phyloP scores from a whole-genome alignment of 352 stramenopile species.

The Phytophthora constricta region DNA sequence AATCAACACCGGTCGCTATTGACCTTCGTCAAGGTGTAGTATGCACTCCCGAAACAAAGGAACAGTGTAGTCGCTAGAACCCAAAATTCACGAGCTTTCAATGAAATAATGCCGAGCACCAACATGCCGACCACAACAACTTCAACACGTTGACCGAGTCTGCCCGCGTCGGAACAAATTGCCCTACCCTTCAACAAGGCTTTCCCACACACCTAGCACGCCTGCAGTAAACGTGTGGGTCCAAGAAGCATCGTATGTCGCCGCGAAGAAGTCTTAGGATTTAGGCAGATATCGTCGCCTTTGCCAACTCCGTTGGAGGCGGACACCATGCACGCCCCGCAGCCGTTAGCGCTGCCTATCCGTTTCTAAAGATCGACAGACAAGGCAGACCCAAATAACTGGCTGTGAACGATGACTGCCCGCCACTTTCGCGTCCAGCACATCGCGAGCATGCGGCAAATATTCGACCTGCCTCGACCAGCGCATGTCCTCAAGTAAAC shows the following conservation, averaged over 20 bases:
- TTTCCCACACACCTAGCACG: not conserved
- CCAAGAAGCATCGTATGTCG: not conserved
- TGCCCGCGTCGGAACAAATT: not conserved
- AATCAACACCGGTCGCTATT: too few relatives aligned
- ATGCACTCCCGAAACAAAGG: too few relatives aligned
- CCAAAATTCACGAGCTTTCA: not conserved
- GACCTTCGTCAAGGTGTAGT: too few relatives aligned
- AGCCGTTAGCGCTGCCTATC: not conserved
- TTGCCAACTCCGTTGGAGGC: too few relatives aligned
- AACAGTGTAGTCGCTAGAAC: not conserved
- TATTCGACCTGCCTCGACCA: not conserved
- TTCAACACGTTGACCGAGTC: not conserved
- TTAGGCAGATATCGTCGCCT: not conserved
- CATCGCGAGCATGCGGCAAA: not conserved
- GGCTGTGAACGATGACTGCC: not conserved
- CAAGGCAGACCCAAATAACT: not conserved
- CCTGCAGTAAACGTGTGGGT: not conserved
- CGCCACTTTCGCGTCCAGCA: conserved; percentile 1
- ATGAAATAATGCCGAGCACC: too few relatives aligned
- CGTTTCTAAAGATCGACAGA: conserved; percentile 1
- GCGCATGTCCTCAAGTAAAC: not conserved
- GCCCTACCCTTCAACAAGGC: not conserved
- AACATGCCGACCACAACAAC: not conserved
- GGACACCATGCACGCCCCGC: not conserved
- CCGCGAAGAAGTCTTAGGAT: not conserved